phyloP scores from a whole-genome alignment of 148 eudicot genomes.

The Selenicereus undatus region DNA sequence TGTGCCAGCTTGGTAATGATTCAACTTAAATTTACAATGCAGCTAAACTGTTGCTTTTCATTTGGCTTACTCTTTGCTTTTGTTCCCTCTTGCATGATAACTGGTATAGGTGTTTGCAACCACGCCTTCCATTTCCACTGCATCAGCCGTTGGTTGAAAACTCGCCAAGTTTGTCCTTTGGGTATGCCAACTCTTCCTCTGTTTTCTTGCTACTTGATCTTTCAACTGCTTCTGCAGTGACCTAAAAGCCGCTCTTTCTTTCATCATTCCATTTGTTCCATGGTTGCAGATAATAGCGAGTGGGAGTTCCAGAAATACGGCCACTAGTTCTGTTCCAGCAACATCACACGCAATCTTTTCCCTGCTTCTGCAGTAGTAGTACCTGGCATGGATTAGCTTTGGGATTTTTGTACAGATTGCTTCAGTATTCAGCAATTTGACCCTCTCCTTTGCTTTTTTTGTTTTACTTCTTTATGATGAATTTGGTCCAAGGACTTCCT shows the following conservation, averaged over 20 bases:
- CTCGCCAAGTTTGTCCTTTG: constrained; percentile 89
- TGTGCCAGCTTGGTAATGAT: neutral
- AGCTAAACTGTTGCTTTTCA: no score
- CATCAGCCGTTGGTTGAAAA: constrained; percentile 91
- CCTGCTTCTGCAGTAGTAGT: neutral
- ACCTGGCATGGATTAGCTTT: neutral
- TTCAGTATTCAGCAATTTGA: neutral
- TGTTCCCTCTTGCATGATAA: neutral
- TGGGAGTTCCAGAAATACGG: constrained; percentile 98
- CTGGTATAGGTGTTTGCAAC: neutral
- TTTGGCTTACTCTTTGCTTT: neutral
- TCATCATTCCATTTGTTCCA: neutral
- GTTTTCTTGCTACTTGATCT: neutral
- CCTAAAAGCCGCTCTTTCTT: no score
- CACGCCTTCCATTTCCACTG: constrained; percentile 72
- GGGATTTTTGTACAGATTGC: neutral
- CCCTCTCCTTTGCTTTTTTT: neutral
- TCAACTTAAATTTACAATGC: no score
- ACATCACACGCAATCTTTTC: neutral
- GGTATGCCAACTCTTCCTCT: constrained; percentile 34
- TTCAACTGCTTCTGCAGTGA: neutral
- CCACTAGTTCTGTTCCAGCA: constrained; percentile 33
- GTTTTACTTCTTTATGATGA: neutral
- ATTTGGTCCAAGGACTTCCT: neutral
- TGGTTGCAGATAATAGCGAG: constrained; percentile 70